Conservation (phyloP, 2,329 filamentous ascomycete species). For the Venturia oleaginea region DNA sequence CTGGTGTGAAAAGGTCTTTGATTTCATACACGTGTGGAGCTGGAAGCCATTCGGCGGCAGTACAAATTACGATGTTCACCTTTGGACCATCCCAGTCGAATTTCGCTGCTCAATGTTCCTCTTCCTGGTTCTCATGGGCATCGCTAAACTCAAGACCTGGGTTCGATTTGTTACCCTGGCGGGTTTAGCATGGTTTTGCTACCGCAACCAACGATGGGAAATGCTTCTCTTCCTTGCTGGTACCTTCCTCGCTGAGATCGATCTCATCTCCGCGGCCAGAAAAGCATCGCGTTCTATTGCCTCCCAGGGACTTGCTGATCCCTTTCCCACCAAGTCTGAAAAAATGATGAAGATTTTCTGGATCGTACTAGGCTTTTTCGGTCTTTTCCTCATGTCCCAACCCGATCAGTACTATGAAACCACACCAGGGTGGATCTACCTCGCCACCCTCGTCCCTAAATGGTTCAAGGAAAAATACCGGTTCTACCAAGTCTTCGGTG, state of each 20-base stretch:
- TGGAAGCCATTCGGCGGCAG: constrained; percentile 16
- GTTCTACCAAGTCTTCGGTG: constrained; percentile 35
- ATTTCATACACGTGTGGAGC: constrained; percentile 17
- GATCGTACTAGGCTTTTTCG: constrained; percentile 29
- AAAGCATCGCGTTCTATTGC: not conserved
- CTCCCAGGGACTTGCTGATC: not conserved
- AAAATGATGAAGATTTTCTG: constrained; percentile 18
- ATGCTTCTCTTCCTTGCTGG: constrained; percentile 47
- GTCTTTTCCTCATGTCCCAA: constrained; percentile 34
- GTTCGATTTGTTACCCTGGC: constrained; percentile 37
- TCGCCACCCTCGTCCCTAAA: constrained; percentile 30
- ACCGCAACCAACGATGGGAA: constrained; percentile 45
- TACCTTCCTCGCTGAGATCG: constrained; percentile 47
- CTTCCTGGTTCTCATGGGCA: constrained; percentile 45
- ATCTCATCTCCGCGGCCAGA: constrained; percentile 25
- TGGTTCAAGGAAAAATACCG: constrained; percentile 35
- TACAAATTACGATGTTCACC: constrained; percentile 45
- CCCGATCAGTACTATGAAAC: constrained; percentile 32
- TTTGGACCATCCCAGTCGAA: constrained; percentile 57
- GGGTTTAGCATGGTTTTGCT: constrained; percentile 36
- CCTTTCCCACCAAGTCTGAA: not conserved
- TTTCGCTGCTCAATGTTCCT: constrained; percentile 50
- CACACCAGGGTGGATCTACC: constrained; percentile 34
- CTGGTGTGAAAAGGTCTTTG: constrained; percentile 32
- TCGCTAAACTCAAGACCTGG: constrained; percentile 37